Conservation (phyloP, 139 green algal species). For the Deuterostichococcus epilithicus region DNA sequence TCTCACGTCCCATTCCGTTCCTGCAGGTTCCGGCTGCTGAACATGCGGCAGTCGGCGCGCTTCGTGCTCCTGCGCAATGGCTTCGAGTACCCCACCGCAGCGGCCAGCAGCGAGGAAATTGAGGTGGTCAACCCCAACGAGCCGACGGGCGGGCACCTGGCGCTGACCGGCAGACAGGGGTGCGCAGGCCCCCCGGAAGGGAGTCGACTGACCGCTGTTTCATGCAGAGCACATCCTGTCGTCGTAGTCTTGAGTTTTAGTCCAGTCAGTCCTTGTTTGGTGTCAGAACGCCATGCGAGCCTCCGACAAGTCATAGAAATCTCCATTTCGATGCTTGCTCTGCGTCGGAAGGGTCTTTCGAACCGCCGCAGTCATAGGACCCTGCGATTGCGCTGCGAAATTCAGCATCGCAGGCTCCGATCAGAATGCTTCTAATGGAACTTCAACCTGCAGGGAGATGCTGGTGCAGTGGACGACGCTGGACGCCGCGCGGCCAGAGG, state of each 20-base stretch:
- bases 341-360: too few species aligned
- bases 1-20: too few species aligned
- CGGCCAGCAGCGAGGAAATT: constrained; percentile 25
- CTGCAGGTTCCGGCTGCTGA: constrained; percentile 61
- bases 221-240: too few species aligned
- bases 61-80: constrained; percentile 47
- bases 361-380: too few species aligned
- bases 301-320: too few species aligned
- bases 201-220: not conserved
- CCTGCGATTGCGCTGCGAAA: too few species aligned
- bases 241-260: too few species aligned
- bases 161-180: constrained; percentile 34
- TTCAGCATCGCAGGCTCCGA: too few species aligned
- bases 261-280: too few species aligned
- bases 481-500: constrained; percentile 24
- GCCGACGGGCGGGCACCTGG: constrained; percentile 41
- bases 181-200: not conserved
- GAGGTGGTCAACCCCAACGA: constrained; percentile 33
- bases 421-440: too few species aligned
- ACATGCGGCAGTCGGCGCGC: constrained; percentile 41
- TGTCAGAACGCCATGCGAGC: too few species aligned
- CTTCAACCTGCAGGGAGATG: constrained; percentile 46
- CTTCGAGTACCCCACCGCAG: constrained; percentile 22
- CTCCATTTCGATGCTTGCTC: too few species aligned
- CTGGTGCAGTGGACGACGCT: constrained; percentile 53